Evolutionary conservation across 306 rosid genomes (phyloP).

Genomic region (Dalbergia cultrata): DNA sequence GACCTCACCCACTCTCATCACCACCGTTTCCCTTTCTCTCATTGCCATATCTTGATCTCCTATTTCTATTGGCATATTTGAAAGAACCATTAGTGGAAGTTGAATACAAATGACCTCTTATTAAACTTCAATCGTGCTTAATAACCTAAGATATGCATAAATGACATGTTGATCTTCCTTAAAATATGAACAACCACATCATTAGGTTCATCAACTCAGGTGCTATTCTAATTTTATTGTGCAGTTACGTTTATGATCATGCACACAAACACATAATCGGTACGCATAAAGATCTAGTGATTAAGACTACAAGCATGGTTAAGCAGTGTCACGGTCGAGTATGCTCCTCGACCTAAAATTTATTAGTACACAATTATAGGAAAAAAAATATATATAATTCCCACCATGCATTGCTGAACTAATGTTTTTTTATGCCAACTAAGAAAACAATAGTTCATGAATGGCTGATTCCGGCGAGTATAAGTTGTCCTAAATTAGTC

Average conservation of each 20-base stretch:
- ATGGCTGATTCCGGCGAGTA: not conserved
- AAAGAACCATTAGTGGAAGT: not conserved
- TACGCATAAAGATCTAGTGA: too few relatives aligned
- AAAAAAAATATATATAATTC: too few relatives aligned
- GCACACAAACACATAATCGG: too few relatives aligned
- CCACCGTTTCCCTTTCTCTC: not conserved
- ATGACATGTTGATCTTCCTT: not conserved
- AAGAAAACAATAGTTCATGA: constrained; percentile 19
- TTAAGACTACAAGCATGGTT: too few relatives aligned
- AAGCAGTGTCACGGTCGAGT: too few relatives aligned
- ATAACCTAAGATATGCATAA: not conserved
- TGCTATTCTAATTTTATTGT: not conserved
- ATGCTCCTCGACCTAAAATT: too few relatives aligned
- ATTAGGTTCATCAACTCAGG: not conserved
- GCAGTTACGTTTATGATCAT: too few relatives aligned
- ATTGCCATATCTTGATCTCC: not conserved
- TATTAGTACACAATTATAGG: too few relatives aligned
- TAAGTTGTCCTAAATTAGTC: constrained; percentile 2
- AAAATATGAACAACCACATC: too few relatives aligned
- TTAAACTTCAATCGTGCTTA: not conserved
- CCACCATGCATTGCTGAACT: too few relatives aligned
- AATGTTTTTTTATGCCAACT: not conserved
- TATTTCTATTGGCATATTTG: not conserved
- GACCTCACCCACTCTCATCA: constrained; percentile 4
- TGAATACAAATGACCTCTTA: not conserved